These are phyloP conservation scores for Lablab purpureus DNA, from an alignment of 306 rosid species.

Conservation along the genomic window DNA sequence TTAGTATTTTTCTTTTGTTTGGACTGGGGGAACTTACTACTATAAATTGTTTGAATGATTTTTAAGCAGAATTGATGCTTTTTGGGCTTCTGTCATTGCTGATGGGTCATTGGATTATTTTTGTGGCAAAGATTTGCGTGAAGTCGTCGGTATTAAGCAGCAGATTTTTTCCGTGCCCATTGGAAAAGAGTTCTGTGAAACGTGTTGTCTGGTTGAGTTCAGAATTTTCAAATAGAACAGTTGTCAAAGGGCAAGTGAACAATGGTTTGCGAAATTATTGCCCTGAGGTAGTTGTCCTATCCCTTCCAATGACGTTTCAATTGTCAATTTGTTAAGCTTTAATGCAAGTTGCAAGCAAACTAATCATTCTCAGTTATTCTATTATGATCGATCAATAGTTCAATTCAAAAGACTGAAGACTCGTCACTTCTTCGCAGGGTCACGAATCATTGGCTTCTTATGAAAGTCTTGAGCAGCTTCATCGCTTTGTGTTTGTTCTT, in stretches of 20 bases:
- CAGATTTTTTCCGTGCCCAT: conserved; percentile 78
- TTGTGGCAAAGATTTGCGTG: conserved; percentile 89
- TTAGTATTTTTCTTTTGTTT: not conserved
- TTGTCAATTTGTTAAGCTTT: conserved; percentile 4
- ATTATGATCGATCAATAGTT: conserved; percentile 22
- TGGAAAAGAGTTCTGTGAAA: conserved; percentile 37
- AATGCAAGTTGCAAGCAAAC: too few species aligned
- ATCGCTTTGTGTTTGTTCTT: conserved; percentile 83
- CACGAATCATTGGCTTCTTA: conserved; percentile 86
- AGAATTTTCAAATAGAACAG: conserved; percentile 54
- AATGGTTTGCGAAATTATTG: conserved; percentile 59
- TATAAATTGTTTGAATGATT: conserved; percentile 23
- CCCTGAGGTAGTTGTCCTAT: conserved; percentile 63
- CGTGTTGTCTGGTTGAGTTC: conserved; percentile 42
- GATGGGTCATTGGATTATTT: conserved; percentile 91
- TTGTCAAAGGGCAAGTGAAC: conserved; percentile 47
- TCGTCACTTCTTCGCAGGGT: conserved; percentile 60
- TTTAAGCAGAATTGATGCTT: conserved; percentile 81
- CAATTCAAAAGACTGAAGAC: conserved; percentile 21
- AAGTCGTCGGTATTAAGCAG: conserved; percentile 68
- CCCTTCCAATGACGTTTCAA: conserved; percentile 11
- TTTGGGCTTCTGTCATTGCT: conserved; percentile 87
- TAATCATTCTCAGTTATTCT: conserved; percentile 10
- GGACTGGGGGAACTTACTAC: not conserved
- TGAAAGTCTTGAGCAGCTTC: conserved; percentile 95